Percentiles rank a stretch among this genome's conserved stretches.
Evolutionary conservation across 345 rosid species (phyloP).

Genomic region (Eucalyptus curtisii): DNA sequence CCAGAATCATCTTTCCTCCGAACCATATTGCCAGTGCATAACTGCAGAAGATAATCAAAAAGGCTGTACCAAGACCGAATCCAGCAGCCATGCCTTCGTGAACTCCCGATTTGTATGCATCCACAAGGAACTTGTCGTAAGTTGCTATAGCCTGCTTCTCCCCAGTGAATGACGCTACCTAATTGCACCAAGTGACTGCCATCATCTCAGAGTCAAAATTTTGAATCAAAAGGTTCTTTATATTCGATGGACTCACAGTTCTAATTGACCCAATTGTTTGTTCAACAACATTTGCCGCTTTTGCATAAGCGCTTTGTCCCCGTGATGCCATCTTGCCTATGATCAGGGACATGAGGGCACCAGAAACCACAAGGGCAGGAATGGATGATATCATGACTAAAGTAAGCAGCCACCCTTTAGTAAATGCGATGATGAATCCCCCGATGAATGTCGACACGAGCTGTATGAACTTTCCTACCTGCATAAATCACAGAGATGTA

Average conservation of each 20-base stretch:
- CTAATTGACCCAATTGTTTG: slow-evolving; percentile 76
- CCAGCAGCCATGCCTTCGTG: slow-evolving; percentile 19
- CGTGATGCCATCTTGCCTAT: slow-evolving; percentile 52
- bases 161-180: slow-evolving; percentile 84
- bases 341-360: slow-evolving; percentile 37
- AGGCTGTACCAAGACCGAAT: slow-evolving; percentile 14
- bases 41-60: slow-evolving; percentile 2
- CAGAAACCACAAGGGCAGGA: slow-evolving; percentile 59
- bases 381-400: slow-evolving; percentile 58
- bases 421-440: slow-evolving; percentile 69
- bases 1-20: slow-evolving; percentile 29
- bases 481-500: neutral
- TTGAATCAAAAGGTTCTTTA: neutral
- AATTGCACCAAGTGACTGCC: slow-evolving; percentile 6
- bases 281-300: slow-evolving; percentile 64
- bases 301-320: slow-evolving; percentile 62
- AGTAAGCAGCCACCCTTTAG: slow-evolving; percentile 81
- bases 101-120: slow-evolving; percentile 17
- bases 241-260: slow-evolving; percentile 28
- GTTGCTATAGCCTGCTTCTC: slow-evolving; percentile 16
- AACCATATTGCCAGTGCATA: slow-evolving; percentile 31
- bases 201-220: neutral
- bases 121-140: slow-evolving; percentile 16
- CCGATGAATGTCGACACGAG: slow-evolving; percentile 68
- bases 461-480: slow-evolving; percentile 88